A percentile compares a stretch with the other conserved stretches of the same genome.
These are phyloP conservation scores for Tulasnella sp. DNA, from an alignment of 768 basidiomycete genomes.

Conservation along the genomic window DNA sequence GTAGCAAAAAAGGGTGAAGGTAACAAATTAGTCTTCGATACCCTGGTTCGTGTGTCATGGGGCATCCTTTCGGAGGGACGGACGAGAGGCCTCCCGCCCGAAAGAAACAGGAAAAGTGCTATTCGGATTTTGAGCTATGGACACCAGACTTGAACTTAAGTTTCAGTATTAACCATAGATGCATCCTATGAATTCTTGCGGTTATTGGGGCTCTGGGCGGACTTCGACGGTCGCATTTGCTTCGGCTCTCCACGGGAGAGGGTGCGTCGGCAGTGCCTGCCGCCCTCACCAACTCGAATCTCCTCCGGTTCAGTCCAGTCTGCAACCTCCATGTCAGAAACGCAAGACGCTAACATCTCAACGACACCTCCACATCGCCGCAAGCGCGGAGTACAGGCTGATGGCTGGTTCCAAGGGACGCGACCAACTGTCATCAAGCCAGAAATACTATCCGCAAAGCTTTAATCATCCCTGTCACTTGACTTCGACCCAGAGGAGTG, in stretches of 20 bases:
- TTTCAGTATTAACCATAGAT: neutral
- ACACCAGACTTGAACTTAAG: neutral
- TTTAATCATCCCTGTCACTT: neutral
- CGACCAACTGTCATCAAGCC: neutral
- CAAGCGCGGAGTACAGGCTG: neutral
- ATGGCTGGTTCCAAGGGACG: neutral
- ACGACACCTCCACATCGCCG: neutral
- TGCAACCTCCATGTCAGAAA: neutral
- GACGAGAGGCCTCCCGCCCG: neutral
- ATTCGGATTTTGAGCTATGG: too few species aligned
- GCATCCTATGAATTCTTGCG: neutral
- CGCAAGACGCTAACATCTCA: neutral
- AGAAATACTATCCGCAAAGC: neutral
- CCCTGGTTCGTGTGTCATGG: neutral
- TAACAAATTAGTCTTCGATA: neutral
- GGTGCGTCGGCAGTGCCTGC: neutral
- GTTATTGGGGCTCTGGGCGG: too few species aligned
- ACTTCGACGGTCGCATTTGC: too few species aligned
- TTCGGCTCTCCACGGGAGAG: neutral
- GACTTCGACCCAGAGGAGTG: neutral
- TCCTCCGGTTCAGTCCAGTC: neutral
- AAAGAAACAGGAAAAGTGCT: neutral
- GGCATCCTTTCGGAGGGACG: neutral
- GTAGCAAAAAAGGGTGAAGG: neutral
- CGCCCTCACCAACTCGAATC: neutral